Evolutionary conservation across 2,329 filamentous ascomycete genomes (phyloP).

Genomic region (Scytalidium lignicola): DNA sequence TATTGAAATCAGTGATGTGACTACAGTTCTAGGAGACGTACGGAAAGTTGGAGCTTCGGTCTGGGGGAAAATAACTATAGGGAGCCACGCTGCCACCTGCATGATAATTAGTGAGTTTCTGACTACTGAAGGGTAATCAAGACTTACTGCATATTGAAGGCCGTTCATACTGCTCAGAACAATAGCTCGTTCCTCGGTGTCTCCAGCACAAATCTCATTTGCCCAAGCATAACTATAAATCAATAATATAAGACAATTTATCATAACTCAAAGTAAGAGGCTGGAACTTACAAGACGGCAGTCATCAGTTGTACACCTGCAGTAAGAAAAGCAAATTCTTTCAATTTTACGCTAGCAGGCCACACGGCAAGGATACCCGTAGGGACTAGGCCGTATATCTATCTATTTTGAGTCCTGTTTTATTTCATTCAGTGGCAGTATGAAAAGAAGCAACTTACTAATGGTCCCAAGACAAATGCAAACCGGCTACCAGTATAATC

Average conservation of each 20-base stretch:
- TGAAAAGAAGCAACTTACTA: conserved; percentile 6
- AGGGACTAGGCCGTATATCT: conserved; percentile 26
- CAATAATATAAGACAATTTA: conserved; percentile 1
- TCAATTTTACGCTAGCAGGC: conserved; percentile 18
- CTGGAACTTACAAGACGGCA: conserved; percentile 26
- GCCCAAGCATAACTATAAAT: conserved; percentile 26
- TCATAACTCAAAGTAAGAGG: neutral
- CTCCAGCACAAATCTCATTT: conserved; percentile 27
- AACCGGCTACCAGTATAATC: conserved; percentile 14
- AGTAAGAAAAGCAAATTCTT: conserved; percentile 27
- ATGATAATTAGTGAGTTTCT: conserved; percentile 5
- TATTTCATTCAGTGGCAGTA: neutral
- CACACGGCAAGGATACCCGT: conserved; percentile 29
- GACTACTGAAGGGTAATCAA: neutral
- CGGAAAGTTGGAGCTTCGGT: conserved; percentile 28
- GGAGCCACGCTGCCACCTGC: conserved; percentile 26
- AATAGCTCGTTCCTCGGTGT: conserved; percentile 28
- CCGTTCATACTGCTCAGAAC: conserved; percentile 31
- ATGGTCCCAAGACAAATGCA: conserved; percentile 9
- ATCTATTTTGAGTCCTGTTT: neutral
- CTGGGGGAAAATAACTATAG: conserved; percentile 30
- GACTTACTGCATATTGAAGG: neutral
- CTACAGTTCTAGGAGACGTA: conserved; percentile 5
- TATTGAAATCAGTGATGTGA: neutral
- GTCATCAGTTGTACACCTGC: conserved; percentile 29